These are phyloP conservation scores for Aspergillus cavernicola DNA, from an alignment of 495 filamentous ascomycete genomes.

Conservation along the genomic window DNA sequence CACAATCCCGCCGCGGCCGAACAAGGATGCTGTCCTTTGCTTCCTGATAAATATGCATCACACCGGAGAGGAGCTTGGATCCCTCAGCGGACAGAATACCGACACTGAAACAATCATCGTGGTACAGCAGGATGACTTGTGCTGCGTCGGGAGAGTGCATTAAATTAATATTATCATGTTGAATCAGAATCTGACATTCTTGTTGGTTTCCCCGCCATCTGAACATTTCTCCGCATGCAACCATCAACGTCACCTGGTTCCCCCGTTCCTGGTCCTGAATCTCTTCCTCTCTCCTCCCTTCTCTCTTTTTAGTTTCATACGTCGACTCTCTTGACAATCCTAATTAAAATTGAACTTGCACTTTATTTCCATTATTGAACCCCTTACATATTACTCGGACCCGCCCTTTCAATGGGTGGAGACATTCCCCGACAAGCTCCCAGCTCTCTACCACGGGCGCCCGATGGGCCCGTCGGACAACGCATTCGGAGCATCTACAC, in stretches of 20 bases:
- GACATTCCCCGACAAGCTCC: slow-evolving; percentile 39
- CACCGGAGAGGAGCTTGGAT: neutral
- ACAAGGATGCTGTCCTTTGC: neutral
- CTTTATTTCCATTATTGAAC: neutral
- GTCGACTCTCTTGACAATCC: neutral
- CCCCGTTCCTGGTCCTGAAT: slow-evolving; percentile 1
- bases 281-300: neutral
- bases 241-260: slow-evolving; percentile 6
- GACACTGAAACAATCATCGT: neutral
- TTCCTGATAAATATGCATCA: neutral
- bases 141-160: neutral
- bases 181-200: too few species aligned
- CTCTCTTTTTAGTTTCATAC: neutral
- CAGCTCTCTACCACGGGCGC: slow-evolving; percentile 53
- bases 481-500: slow-evolving; percentile 85
- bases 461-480: slow-evolving; percentile 67
- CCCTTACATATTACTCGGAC: neutral
- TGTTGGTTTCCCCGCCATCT: slow-evolving; percentile 15
- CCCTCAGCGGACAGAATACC: neutral
- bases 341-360: neutral
- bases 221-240: slow-evolving; percentile 1
- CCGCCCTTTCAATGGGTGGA: slow-evolving; percentile 39
- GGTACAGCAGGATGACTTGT: neutral
- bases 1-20: too few species aligned
- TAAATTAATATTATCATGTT: too few species aligned